Evolutionary conservation across 139 green algal genomes (phyloP).

Genomic region (Trebouxia sp.): DNA sequence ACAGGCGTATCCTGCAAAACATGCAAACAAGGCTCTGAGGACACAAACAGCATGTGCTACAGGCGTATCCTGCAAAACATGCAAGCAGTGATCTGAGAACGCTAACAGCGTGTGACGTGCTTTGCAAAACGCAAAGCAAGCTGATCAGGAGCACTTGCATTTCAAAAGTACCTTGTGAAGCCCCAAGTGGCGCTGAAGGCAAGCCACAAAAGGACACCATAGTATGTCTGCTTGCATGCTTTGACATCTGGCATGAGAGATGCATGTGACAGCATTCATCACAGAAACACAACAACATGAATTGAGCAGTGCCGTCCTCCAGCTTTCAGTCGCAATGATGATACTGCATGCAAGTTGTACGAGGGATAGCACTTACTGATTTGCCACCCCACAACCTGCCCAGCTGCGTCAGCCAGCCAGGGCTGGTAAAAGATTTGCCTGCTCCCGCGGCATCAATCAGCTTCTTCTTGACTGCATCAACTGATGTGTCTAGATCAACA

Average conservation of each 20-base stretch:
- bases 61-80: conserved; percentile 80
- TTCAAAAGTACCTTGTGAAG: no score
- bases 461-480: conserved; percentile 42
- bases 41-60: conserved; percentile 95
- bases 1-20: conserved; percentile 88
- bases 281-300: no score
- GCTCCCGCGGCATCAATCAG: conserved; percentile 82
- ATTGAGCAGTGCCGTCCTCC: no score
- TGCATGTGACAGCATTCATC: no score
- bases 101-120: conserved; percentile 96
- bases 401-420: conserved; percentile 90
- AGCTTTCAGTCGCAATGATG: no score
- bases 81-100: neutral
- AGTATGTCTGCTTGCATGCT: no score
- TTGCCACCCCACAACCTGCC: conserved; percentile 88
- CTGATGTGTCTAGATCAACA: conserved; percentile 13
- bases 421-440: conserved; percentile 69
- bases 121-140: conserved; percentile 66
- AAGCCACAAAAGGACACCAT: no score
- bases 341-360: neutral
- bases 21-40: neutral
- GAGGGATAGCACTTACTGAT: conserved; percentile 47
- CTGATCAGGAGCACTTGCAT: no score
- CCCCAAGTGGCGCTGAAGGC: no score
- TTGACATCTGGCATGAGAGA: no score